Base-by-base conservation (phyloP, 805 yeast species). In the Saccharomycopsis babjevae region DNA sequence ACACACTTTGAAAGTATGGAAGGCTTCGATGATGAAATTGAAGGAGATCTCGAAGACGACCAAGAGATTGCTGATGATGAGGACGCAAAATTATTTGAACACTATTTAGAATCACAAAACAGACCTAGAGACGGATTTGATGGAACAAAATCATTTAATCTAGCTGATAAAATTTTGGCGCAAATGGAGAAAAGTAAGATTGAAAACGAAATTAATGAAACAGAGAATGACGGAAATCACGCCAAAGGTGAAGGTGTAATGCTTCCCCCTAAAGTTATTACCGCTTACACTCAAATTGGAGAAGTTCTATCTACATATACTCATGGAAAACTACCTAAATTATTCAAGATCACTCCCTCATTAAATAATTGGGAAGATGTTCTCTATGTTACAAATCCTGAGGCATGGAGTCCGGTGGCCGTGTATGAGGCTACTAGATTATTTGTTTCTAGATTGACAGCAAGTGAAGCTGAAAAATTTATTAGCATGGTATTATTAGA, bases 291-390 rank as follows among this genome's bases (percentile, higher is more conserved):
- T 56, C 89, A 89, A 70, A 93, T 94, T 55, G 98, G 98, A 8
- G 85, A 84, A 66, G 85, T 93, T 58, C 77, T 94, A 62, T 80
- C 90, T 22, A 84, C 96, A 4, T 94, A 96, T 83, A 87, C 92
- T 46, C 96, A 94, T 69, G 99, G 99, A 57, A 92, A 92, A 73
- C 79, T 94, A 59, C 99, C 99, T n/a, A 92, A 93, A 69, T 81
- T 96, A 39, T 94, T 94, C 78, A 94, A 94, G 71, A 96, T 94
- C 57, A 81, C 96, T 60, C 99, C 99, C 40, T 82, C 96, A 3
- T 79, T 94, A 66, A 86, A 82, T 67, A 93, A 93, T 74, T 94
- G 99, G 99, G 91, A 91, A 71, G 98, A 93, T 71, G 87, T 94
- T 39, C 76, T 94, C 40, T 93, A 84, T 70, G 97, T 94, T 50